Evolutionary conservation across 2,329 filamentous ascomycete genomes (phyloP).

Genomic region (Hymenoscyphus scutula): DNA sequence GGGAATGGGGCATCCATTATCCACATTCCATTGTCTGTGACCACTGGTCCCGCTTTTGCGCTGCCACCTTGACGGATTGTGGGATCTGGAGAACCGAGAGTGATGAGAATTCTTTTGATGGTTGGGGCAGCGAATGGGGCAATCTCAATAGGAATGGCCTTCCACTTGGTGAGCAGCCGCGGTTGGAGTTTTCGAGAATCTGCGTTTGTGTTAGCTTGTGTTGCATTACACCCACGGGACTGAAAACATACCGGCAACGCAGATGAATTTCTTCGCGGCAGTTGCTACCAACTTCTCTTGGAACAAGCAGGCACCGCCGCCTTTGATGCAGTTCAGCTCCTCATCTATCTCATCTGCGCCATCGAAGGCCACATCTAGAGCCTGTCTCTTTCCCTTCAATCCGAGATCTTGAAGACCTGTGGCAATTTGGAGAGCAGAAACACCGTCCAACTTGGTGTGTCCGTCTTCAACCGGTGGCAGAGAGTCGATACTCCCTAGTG

Average conservation of each 20-base stretch:
- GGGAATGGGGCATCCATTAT: conserved; percentile 91
- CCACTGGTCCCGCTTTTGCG: conserved; percentile 77
- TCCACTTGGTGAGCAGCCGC: conserved; percentile 74
- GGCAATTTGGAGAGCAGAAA: conserved; percentile 71
- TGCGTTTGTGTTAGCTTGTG: conserved; percentile 32
- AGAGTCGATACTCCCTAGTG: conserved; percentile 53
- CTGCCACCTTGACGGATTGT: conserved; percentile 69
- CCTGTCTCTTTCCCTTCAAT: conserved; percentile 39
- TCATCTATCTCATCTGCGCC: conserved; percentile 96
- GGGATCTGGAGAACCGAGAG: conserved; percentile 71
- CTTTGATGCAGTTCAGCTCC: conserved; percentile 95
- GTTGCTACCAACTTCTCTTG: conserved; percentile 96
- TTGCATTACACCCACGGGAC: not conserved
- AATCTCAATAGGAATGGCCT: conserved; percentile 88
- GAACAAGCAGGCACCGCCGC: conserved; percentile 93
- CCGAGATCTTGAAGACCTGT: conserved; percentile 36
- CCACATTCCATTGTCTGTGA: conserved; percentile 83
- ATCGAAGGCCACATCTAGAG: conserved; percentile 90
- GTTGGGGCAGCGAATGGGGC: conserved; percentile 77
- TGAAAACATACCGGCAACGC: conserved; percentile 69
- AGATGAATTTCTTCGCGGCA: conserved; percentile 80
- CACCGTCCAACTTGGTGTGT: conserved; percentile 26
- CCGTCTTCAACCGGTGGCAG: conserved; percentile 33
- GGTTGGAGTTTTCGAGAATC: conserved; percentile 88
- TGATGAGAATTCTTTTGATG: conserved; percentile 69